Conservation (phyloP, 345 rosid genomes). For the Kernera saxatilis region DNA sequence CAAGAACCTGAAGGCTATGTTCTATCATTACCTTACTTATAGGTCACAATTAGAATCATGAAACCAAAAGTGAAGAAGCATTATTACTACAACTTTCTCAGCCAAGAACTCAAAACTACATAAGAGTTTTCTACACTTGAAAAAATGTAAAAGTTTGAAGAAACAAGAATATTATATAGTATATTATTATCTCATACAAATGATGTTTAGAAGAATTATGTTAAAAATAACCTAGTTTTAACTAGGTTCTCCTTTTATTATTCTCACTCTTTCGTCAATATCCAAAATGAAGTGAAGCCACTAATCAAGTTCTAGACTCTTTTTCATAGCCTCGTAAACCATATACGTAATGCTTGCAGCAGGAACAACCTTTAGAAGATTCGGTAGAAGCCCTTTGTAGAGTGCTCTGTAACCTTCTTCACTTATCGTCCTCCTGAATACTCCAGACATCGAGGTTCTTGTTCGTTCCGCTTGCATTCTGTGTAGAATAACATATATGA, state of each 20-base stretch:
- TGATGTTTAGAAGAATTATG: conserved; percentile 29
- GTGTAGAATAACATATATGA: conserved; percentile 1
- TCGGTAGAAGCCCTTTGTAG: conserved; percentile 84
- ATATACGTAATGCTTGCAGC: conserved; percentile 45
- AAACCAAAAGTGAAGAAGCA: neutral
- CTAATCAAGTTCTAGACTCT: conserved; percentile 66
- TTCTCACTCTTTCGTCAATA: conserved; percentile 24
- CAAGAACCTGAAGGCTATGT: neutral
- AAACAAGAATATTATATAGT: neutral
- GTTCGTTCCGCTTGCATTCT: conserved; percentile 89
- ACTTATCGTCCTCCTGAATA: conserved; percentile 61
- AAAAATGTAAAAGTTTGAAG: neutral
- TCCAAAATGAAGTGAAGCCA: conserved; percentile 24
- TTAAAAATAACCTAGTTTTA: conserved; percentile 14
- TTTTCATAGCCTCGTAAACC: conserved; percentile 83
- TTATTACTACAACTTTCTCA: neutral
- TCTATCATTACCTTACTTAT: neutral
- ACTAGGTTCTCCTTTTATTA: conserved; percentile 21
- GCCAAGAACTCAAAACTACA: neutral
- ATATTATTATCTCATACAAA: conserved; percentile 1
- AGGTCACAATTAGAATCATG: neutral
- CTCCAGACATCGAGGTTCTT: conserved; percentile 66
- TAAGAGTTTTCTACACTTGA: neutral
- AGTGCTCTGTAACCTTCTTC: conserved; percentile 71
- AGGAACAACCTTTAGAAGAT: conserved; percentile 63